Base-by-base conservation (phyloP, 768 basidiomycete species). In the Xerocomus brunneocitrinus region DNA sequence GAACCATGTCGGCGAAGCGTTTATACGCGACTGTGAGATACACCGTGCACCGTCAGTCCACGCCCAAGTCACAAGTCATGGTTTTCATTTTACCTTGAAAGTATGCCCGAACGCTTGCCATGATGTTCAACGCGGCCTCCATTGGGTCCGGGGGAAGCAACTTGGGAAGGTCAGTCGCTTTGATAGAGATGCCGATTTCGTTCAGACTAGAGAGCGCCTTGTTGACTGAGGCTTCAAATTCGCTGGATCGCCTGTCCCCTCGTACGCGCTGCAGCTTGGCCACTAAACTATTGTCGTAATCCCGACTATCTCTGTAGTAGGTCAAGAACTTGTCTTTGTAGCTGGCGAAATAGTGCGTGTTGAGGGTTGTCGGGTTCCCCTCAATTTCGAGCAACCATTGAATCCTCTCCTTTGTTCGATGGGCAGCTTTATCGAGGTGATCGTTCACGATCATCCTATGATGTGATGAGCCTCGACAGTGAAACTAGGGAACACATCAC, bases 91-190 rank as follows among this genome's bases (percentile, higher is more conserved):
- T 60, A 85, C 88, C 87, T 75, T 88, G 84, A 65, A 88, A 89
- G 58, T 89, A 88, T 0, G 83, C 86, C 5, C 84, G 74, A 1
- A 87, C 84, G 51, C 82, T 78, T 0, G 84, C 84, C 85, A 89
- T 88, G 59, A 89, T 85, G 4, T 67, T 59, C 16, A 89, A 58
- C 0, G 82, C 82, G 0, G 78, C 74, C 35, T 82, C 83, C 73
- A 75, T 76, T 2, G 68, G 68, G 54, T 86, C 83, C 0, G 72
- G 52, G 0, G 79, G 76, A 3, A 83, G 70, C 0, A 87, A 59
- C 58, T 74, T 81, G 0, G 75, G 58, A 0, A 87, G 57, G 49
- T 83, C 79, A 3, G 67, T 66, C 0, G 74, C 63, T 35, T 71
- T 67, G 3, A 69, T 14, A 0, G 54, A 10, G 12, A 83, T 58